Percentiles rank a stretch among this genome's conserved stretches.
These are phyloP conservation scores for Ophiostoma ulmi DNA, from an alignment of 2,329 filamentous ascomycete genomes.

Conservation along the genomic window DNA sequence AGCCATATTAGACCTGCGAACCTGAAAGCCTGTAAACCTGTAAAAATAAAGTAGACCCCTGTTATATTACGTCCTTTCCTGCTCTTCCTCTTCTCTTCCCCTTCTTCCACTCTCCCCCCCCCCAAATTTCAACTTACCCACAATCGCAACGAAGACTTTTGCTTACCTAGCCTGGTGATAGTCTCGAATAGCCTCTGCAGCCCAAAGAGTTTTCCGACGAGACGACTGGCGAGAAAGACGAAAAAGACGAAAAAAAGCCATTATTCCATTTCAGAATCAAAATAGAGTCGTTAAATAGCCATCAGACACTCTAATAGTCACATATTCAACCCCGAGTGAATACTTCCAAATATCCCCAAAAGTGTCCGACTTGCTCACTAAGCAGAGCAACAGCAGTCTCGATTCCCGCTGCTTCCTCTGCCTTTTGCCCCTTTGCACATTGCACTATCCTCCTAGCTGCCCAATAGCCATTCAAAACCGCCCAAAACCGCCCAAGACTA, in stretches of 20 bases:
- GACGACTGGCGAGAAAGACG: background rate
- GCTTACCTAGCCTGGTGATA: slow-evolving; percentile 3
- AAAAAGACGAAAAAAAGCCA: background rate
- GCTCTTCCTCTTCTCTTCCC: slow-evolving; percentile 9
- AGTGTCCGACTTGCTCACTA: background rate
- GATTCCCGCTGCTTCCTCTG: background rate
- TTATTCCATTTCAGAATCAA: background rate
- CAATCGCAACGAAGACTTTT: slow-evolving; percentile 9
- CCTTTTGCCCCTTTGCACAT: background rate
- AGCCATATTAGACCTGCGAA: background rate
- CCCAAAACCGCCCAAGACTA: too few relatives aligned
- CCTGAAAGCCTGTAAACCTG: background rate
- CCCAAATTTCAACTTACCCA: slow-evolving; percentile 10
- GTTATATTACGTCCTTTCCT: background rate
- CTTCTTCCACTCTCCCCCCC: slow-evolving; percentile 14
- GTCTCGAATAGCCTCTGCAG: background rate
- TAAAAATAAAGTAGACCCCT: background rate
- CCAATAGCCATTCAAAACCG: background rate
- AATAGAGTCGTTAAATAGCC: too few relatives aligned
- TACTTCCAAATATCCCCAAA: background rate
- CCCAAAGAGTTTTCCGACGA: slow-evolving; percentile 6
- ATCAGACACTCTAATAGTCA: too few relatives aligned
- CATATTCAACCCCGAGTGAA: too few relatives aligned
- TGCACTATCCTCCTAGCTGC: background rate
- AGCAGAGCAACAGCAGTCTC: background rate